A percentile compares a stretch with the other conserved stretches of the same genome.
phyloP scores from a whole-genome alignment of 2,329 filamentous ascomycete species.

The Nemania sp. region DNA sequence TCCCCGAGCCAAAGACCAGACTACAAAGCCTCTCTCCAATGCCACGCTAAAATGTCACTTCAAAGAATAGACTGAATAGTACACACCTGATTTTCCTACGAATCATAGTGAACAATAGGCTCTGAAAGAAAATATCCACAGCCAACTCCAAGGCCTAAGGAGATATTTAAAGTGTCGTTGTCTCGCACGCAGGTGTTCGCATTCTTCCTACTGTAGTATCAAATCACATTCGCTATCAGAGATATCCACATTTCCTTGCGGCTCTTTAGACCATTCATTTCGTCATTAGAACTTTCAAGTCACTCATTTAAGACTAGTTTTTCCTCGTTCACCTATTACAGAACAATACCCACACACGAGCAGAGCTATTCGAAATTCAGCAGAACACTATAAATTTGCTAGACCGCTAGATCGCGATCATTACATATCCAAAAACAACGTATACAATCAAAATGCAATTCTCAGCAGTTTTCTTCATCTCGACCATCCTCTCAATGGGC shows the following conservation, averaged over 20 bases:
- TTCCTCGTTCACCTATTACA: not conserved
- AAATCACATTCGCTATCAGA: not conserved
- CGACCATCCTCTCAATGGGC: conserved; percentile 12
- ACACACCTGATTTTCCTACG: not conserved
- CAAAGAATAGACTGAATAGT: too few relatives aligned
- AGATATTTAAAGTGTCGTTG: not conserved
- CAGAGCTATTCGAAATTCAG: not conserved
- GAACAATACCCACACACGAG: not conserved
- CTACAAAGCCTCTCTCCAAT: not conserved
- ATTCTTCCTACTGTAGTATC: too few relatives aligned
- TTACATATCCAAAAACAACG: not conserved
- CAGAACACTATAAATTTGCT: not conserved
- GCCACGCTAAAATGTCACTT: not conserved
- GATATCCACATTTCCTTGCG: not conserved
- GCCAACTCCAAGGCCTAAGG: not conserved
- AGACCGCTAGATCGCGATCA: not conserved
- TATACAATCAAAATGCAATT: conserved; percentile 18
- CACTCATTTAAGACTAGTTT: not conserved
- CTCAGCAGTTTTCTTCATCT: conserved; percentile 2
- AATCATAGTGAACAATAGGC: not conserved
- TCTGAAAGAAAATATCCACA: not conserved
- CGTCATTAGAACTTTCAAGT: not conserved
- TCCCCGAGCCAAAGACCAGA: not conserved
- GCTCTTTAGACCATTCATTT: not conserved
- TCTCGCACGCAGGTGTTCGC: not conserved